phyloP scores from a whole-genome alignment of 1,139 yeast species.

The Meyerozyma guilliermondii region DNA sequence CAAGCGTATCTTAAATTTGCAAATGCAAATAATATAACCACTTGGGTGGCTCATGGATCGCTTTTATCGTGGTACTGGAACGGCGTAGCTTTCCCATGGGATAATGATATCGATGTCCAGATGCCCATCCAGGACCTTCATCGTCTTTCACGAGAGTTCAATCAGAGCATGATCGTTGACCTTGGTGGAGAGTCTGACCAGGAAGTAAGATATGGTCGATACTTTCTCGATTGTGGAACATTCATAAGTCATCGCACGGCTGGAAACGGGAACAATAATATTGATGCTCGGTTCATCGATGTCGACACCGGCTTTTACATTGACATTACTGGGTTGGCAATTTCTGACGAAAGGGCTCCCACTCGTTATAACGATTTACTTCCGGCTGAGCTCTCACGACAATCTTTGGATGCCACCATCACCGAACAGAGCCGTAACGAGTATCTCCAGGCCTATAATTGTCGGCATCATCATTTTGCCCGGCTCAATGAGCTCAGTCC shows the following conservation, averaged over 20 bases:
- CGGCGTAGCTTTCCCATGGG: constrained; percentile 18
- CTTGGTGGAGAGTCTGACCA: constrained; percentile 10
- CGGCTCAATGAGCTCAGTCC: constrained; percentile 27
- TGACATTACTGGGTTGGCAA: constrained; percentile 17
- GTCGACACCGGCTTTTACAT: constrained; percentile 17
- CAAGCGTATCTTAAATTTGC: constrained; percentile 31
- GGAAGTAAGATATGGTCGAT: constrained; percentile 15
- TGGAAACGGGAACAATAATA: constrained; percentile 15
- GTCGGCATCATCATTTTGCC: constrained; percentile 16
- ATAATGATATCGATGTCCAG: constrained; percentile 17
- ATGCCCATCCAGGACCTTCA: constrained; percentile 18
- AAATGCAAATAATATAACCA: constrained; percentile 16
- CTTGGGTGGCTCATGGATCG: constrained; percentile 19
- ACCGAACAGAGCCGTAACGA: constrained; percentile 9
- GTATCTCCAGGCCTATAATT: constrained; percentile 11
- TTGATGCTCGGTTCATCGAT: constrained; percentile 18
- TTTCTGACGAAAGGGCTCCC: constrained; percentile 10
- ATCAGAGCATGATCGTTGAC: constrained; percentile 15
- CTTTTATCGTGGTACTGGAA: constrained; percentile 19
- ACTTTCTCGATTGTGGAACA: constrained; percentile 15
- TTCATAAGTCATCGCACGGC: constrained; percentile 12
- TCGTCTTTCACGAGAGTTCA: constrained; percentile 12
- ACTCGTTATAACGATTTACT: constrained; percentile 9
- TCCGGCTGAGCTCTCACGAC: constrained; percentile 2
- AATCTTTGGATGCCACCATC: constrained; percentile 1